A percentile compares a stretch with the other conserved stretches of the same genome.
Conservation (phyloP, 2,329 filamentous ascomycete species). For the Hymenoscyphus albidus region DNA sequence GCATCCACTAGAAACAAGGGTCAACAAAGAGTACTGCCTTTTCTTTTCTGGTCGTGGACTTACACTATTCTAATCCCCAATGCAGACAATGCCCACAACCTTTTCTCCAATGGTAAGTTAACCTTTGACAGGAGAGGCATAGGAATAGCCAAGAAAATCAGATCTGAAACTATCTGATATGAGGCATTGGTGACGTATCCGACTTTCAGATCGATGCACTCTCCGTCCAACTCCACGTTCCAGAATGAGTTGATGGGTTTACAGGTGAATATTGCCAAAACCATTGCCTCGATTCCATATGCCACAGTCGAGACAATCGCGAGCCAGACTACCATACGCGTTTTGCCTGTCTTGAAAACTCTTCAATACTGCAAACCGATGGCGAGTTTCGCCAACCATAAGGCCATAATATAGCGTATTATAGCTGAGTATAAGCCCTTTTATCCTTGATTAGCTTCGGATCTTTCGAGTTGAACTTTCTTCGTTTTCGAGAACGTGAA, state of each 20-base stretch:
- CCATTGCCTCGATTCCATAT: slow-evolving; percentile 14
- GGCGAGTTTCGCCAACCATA: slow-evolving; percentile 38
- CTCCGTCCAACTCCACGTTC: neutral
- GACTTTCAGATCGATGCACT: slow-evolving; percentile 18
- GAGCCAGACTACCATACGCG: slow-evolving; percentile 21
- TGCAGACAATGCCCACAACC: slow-evolving; percentile 21
- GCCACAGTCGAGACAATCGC: slow-evolving; percentile 13
- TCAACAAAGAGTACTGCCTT: neutral
- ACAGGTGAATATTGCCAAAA: slow-evolving; percentile 19
- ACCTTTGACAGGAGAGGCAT: slow-evolving; percentile 21
- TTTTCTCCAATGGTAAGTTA: slow-evolving; percentile 21
- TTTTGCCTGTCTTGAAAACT: slow-evolving; percentile 35
- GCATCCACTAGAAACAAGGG: slow-evolving; percentile 16
- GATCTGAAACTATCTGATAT: slow-evolving; percentile 24
- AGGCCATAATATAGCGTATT: slow-evolving; percentile 36
- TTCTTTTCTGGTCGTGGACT: slow-evolving; percentile 6
- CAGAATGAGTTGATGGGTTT: slow-evolving; percentile 21
- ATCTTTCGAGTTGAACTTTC: neutral
- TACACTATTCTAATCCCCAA: slow-evolving; percentile 28
- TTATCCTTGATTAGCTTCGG: neutral
- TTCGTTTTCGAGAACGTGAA: neutral
- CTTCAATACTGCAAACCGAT: slow-evolving; percentile 40
- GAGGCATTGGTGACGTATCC: slow-evolving; percentile 22
- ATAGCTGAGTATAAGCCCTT: slow-evolving; percentile 25
- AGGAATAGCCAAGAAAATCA: slow-evolving; percentile 21